These are phyloP conservation scores for Smallanthus sonchifolius DNA, from an alignment of 129 eudicot genomes.

Conservation along the genomic window DNA sequence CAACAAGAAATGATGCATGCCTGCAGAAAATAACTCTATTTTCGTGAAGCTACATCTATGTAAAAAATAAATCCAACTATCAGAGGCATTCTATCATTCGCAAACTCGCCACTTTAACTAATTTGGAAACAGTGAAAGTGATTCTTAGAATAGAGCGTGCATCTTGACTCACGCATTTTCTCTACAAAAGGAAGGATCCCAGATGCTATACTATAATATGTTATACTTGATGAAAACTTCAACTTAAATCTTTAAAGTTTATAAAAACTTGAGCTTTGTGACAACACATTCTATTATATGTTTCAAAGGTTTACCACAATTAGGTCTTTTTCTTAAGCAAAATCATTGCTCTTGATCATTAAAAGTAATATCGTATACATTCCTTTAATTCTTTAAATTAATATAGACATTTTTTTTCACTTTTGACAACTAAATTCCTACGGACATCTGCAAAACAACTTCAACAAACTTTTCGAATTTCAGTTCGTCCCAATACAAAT, in stretches of 20 bases:
- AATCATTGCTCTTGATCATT: not conserved
- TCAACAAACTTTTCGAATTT: no score
- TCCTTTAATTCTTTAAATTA: not conserved
- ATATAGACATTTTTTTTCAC: not conserved
- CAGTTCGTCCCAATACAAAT: no score
- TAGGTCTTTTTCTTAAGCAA: not conserved
- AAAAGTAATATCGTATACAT: not conserved
- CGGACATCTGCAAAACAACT: not conserved
- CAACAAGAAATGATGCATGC: not conserved
- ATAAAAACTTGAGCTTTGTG: no score
- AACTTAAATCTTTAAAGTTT: not conserved
- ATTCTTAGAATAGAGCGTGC: not conserved
- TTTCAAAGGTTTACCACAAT: not conserved
- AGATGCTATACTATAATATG: not conserved
- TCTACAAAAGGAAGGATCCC: conserved; percentile 4
- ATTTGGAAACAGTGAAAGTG: not conserved
- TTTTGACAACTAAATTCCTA: not conserved
- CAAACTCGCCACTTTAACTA: not conserved
- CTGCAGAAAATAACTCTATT: not conserved
- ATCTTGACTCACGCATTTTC: not conserved
- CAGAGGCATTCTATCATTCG: not conserved
- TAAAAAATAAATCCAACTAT: not conserved
- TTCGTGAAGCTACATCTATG: not conserved
- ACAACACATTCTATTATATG: not conserved
- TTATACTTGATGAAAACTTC: not conserved